phyloP scores from a whole-genome alignment of 2,329 filamentous ascomycete species.

The Trematosphaeria pertusa region DNA sequence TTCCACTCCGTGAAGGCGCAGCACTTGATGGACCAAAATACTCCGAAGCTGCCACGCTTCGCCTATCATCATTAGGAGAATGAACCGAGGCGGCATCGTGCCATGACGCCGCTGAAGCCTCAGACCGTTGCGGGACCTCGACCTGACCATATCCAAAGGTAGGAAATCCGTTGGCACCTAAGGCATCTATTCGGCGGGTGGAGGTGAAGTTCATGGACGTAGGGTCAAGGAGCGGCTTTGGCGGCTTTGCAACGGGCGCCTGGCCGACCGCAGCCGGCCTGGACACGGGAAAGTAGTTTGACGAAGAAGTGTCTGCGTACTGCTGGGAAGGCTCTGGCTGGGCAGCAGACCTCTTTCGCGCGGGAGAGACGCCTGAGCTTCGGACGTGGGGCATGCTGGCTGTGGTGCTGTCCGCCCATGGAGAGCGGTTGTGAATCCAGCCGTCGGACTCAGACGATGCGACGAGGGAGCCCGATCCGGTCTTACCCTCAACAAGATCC shows the following conservation, averaged over 20 bases:
- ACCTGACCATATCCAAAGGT: conserved; percentile 40
- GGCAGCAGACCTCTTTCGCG: conserved; percentile 46
- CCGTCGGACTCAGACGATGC: conserved; percentile 72
- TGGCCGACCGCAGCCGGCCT: conserved; percentile 30
- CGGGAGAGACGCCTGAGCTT: conserved; percentile 45
- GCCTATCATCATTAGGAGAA: conserved; percentile 53
- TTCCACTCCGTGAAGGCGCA: conserved; percentile 61
- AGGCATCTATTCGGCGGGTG: conserved; percentile 36
- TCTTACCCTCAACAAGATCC: conserved; percentile 60
- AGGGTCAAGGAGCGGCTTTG: conserved; percentile 42
- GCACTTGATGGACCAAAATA: conserved; percentile 55
- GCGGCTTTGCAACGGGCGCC: conserved; percentile 28
- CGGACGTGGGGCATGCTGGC: conserved; percentile 41
- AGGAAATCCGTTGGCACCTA: conserved; percentile 39
- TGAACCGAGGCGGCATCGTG: conserved; percentile 43
- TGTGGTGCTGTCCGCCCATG: conserved; percentile 63
- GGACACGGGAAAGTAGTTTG: conserved; percentile 36
- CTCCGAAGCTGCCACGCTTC: conserved; percentile 48
- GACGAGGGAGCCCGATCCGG: conserved; percentile 73
- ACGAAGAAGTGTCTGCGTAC: conserved; percentile 35
- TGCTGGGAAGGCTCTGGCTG: conserved; percentile 44
- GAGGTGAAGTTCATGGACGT: conserved; percentile 41
- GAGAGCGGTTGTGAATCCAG: conserved; percentile 62
- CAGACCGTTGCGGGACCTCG: conserved; percentile 37
- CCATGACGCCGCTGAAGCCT: conserved; percentile 42